Percentiles rank a stretch among this genome's conserved stretches.
phyloP scores from a whole-genome alignment of 257 asterid species.

The Penstemon eatonii region DNA sequence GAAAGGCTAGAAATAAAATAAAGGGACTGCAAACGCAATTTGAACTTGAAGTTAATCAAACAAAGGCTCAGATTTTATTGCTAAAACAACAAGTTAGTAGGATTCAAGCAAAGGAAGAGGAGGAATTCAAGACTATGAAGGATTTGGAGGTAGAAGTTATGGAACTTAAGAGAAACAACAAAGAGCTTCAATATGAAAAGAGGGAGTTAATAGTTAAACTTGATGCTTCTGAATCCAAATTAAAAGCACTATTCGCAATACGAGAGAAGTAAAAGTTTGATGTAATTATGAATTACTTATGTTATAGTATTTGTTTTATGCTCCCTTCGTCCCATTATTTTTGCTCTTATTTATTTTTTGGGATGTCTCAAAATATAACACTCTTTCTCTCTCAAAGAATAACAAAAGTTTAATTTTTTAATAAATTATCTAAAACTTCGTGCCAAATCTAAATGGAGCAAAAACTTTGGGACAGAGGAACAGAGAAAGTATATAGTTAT shows the following conservation, averaged over 20 bases:
- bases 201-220: slow-evolving; percentile 76
- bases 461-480: too few relatives aligned
- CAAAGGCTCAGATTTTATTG: slow-evolving; percentile 81
- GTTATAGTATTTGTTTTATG: too few relatives aligned
- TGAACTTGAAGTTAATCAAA: slow-evolving; percentile 89
- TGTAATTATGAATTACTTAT: neutral
- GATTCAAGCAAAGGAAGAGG: slow-evolving; percentile 81
- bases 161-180: slow-evolving; percentile 91
- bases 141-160: slow-evolving; percentile 83
- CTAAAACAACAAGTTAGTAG: slow-evolving; percentile 87
- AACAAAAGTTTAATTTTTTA: too few relatives aligned
- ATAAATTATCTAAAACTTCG: too few relatives aligned
- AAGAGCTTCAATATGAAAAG: slow-evolving; percentile 91
- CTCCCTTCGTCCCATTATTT: too few relatives aligned
- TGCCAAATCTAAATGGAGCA: too few relatives aligned
- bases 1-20: slow-evolving; percentile 67
- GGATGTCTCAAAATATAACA: too few relatives aligned
- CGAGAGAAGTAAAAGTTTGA: slow-evolving; percentile 65
- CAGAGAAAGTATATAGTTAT: neutral
- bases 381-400: too few relatives aligned
- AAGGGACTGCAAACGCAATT: slow-evolving; percentile 82
- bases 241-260: slow-evolving; percentile 67
- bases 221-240: slow-evolving; percentile 70
- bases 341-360: too few relatives aligned
- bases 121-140: slow-evolving; percentile 66